Conservation (phyloP, 768 basidiomycete species). For the Psilocybe sp. region DNA sequence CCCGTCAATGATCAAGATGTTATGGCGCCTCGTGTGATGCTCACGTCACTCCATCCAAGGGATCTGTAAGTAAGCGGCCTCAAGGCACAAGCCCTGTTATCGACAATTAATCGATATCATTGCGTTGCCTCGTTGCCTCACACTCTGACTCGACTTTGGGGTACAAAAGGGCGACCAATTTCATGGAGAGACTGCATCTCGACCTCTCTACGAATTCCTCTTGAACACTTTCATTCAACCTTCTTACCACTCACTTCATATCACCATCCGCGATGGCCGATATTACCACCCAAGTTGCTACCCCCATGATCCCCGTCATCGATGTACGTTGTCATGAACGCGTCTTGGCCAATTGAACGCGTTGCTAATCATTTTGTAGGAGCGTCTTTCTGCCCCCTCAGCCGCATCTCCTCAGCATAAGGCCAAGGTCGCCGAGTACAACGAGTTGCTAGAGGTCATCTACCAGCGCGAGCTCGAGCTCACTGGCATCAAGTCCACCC, state of each 20-base stretch:
- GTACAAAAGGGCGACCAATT: slow-evolving; percentile 14
- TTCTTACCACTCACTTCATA: slow-evolving; percentile 2
- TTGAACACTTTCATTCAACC: slow-evolving; percentile 1
- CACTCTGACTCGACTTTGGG: slow-evolving; percentile 4
- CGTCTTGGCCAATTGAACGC: not conserved
- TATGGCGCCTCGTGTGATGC: slow-evolving; percentile 12
- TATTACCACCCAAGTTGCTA: slow-evolving; percentile 12
- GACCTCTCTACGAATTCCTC: slow-evolving; percentile 11
- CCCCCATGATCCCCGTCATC: slow-evolving; percentile 32
- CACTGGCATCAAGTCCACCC: slow-evolving; percentile 24
- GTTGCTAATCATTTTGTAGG: slow-evolving; percentile 17
- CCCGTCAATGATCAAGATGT: too few species aligned
- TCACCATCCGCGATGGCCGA: slow-evolving; percentile 17
- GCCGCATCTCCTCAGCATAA: slow-evolving; percentile 25
- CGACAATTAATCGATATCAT: slow-evolving; percentile 2
- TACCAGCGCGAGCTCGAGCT: slow-evolving; percentile 33
- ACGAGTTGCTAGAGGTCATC: slow-evolving; percentile 32
- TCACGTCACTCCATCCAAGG: slow-evolving; percentile 8
- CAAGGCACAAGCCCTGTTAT: slow-evolving; percentile 12
- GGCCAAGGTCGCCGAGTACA: slow-evolving; percentile 27
- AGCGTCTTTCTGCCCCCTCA: slow-evolving; percentile 23
- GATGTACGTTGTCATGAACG: slow-evolving; percentile 22
- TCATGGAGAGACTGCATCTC: slow-evolving; percentile 12
- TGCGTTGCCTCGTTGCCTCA: slow-evolving; percentile 7
- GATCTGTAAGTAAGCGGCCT: slow-evolving; percentile 9